These are phyloP conservation scores for Echria macrotheca DNA, from an alignment of 495 filamentous ascomycete species.

Conservation along the genomic window DNA sequence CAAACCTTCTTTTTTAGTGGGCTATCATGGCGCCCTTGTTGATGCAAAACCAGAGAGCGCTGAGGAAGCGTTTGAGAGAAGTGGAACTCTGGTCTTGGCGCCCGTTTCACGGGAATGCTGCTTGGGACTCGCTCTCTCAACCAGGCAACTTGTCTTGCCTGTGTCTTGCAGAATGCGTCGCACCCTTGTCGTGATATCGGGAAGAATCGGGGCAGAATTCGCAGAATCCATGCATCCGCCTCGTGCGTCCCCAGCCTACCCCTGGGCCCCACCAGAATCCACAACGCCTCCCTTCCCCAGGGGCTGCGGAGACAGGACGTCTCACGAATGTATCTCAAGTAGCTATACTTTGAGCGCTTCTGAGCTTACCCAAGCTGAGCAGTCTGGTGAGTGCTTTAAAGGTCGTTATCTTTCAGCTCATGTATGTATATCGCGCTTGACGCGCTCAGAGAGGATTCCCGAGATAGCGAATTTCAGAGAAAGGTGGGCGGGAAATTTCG, in stretches of 20 bases:
- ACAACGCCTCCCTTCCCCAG: neutral
- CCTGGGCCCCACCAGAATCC: slow-evolving; percentile 6
- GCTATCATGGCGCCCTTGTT: no score
- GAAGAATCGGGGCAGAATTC: slow-evolving; percentile 17
- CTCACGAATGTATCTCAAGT: no score
- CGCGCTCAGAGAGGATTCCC: no score
- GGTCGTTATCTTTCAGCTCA: no score
- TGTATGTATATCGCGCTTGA: no score
- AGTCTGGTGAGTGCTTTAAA: no score
- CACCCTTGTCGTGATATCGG: slow-evolving; percentile 12
- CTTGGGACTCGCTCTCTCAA: slow-evolving; percentile 1
- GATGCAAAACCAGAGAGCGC: no score
- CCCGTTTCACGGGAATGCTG: slow-evolving; percentile 5
- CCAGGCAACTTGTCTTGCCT: slow-evolving; percentile 6
- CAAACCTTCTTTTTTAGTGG: no score
- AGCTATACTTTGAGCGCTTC: no score
- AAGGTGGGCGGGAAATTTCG: no score
- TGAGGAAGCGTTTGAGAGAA: slow-evolving; percentile 13
- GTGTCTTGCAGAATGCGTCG: slow-evolving; percentile 1
- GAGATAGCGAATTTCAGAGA: no score
- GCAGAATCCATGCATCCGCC: slow-evolving; percentile 12
- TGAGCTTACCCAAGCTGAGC: no score
- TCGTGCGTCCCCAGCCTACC: slow-evolving; percentile 15
- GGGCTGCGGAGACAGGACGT: neutral
- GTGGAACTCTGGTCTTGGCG: slow-evolving; percentile 6